phyloP scores from a whole-genome alignment of 257 asterid species.

The Schizonepeta tenuifolia region DNA sequence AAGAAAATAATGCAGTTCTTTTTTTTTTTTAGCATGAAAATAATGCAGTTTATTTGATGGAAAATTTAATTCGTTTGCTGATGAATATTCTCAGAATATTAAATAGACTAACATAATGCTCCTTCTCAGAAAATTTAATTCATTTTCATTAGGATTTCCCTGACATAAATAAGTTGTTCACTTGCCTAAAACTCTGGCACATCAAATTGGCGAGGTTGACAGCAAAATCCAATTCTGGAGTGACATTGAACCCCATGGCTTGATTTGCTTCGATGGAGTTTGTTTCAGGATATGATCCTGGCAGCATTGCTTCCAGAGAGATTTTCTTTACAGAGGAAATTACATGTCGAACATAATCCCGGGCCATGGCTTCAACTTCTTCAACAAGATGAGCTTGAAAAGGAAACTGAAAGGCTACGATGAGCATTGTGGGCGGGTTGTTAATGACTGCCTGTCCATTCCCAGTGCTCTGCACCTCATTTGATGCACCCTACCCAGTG shows the following conservation, averaged over 20 bases:
- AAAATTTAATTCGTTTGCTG: background rate
- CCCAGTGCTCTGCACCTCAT: slow-evolving; percentile 8
- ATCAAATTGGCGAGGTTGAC: slow-evolving; percentile 39
- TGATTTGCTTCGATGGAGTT: slow-evolving; percentile 26
- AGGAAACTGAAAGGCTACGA: slow-evolving; percentile 54
- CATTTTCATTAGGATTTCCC: slow-evolving; percentile 9
- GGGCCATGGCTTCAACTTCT: slow-evolving; percentile 43
- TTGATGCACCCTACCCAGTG: slow-evolving; percentile 30
- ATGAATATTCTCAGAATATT: background rate
- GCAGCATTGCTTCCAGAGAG: slow-evolving; percentile 28
- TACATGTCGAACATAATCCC: slow-evolving; percentile 35
- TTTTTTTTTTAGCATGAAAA: background rate
- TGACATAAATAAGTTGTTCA: background rate
- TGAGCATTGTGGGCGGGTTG: slow-evolving; percentile 32
- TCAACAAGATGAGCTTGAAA: slow-evolving; percentile 37
- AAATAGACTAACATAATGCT: background rate
- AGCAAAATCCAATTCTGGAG: slow-evolving; percentile 23
- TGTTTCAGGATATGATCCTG: slow-evolving; percentile 30
- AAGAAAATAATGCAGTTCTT: background rate
- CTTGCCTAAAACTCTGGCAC: slow-evolving; percentile 52
- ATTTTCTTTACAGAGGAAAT: slow-evolving; percentile 35
- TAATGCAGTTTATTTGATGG: background rate
- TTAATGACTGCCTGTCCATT: slow-evolving; percentile 1
- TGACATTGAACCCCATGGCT: slow-evolving; percentile 24
- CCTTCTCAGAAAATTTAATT: too few species aligned